Evolutionary conservation across 179 eudicot species (phyloP), one percentile per base, ranked within the genome.

Genomic region (Silene noctiflora): DNA sequence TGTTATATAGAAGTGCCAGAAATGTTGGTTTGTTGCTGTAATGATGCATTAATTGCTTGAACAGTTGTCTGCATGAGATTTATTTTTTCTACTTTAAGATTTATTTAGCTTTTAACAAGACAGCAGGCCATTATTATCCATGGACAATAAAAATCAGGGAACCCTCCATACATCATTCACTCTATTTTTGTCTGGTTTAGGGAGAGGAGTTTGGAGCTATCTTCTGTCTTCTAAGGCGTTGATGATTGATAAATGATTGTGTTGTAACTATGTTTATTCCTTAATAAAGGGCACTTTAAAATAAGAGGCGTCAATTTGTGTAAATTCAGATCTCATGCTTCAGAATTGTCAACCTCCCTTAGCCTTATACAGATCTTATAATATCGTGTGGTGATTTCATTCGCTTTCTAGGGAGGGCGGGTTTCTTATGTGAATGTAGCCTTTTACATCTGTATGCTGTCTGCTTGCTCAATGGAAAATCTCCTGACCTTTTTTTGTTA

Each of bases 401-500:
- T 35, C 16, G 27, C 53, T 20, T 39, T 68, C 53, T 68, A 3
- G 6, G 42, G 14, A 39, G 16, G 71, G 16, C 1, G 5, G 8
- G n/a, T 42, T 68, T 27, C 67, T 63, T 35, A 9, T 7, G 17
- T 68, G 5, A 39, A 11, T 39, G 24, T 35, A 35, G 20, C 13
- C 48, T 46, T 14, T 13, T 21, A 69, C 8, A 46, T 14, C 72
- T 14, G 67, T 59, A 39, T 44, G 24, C 12, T 74, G 64, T 14
- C 29, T 3, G n/a, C 22, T 70, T 33, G 67, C 39, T 70, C 53
- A 31, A 21, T 53, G 70, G 61, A 39, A 11, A n/a, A n/a, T 67
- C 60, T 24, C 73, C 31, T 72, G 0, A 51, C 75, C 63, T 10
- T 67, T 67, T 77, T 19, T 44, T 72, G 69, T 20, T 29, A 25